Evolutionary conservation across 108 stramenopile genomes (phyloP).

Genomic region (Cyclotella kingstonii): DNA sequence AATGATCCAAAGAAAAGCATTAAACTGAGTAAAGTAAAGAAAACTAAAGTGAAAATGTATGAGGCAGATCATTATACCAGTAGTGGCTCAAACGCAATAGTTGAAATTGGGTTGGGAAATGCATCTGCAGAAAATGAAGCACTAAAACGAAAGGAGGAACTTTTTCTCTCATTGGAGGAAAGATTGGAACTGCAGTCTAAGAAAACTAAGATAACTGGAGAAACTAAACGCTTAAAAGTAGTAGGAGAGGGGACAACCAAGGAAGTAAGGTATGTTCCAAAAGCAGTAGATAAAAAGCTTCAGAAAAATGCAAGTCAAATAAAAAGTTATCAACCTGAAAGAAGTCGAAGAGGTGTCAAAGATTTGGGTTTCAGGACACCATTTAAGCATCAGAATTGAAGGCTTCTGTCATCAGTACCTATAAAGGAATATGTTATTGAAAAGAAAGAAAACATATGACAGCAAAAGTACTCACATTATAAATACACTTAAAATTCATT

Average conservation of each 20-base stretch:
- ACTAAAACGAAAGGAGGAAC: constrained; percentile 51
- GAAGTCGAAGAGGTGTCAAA: constrained; percentile 60
- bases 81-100: constrained; percentile 39
- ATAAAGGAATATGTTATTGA: neutral
- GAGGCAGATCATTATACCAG: constrained; percentile 66
- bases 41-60: constrained; percentile 55
- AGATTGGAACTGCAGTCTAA: constrained; percentile 59
- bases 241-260: constrained; percentile 62
- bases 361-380: constrained; percentile 60
- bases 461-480: too few relatives aligned
- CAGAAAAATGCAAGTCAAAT: constrained; percentile 25
- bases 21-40: constrained; percentile 5
- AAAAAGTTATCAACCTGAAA: constrained; percentile 23
- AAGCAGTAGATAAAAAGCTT: constrained; percentile 54
- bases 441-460: too few relatives aligned
- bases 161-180: constrained; percentile 72
- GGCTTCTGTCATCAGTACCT: neutral
- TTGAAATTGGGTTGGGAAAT: constrained; percentile 62
- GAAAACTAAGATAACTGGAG: constrained; percentile 36
- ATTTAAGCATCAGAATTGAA: constrained; percentile 46
- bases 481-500: too few relatives aligned
- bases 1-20: constrained; percentile 34
- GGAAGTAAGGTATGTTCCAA: constrained; percentile 76
- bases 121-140: constrained; percentile 35
- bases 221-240: constrained; percentile 45